phyloP scores from a whole-genome alignment of 1,139 yeast species.

The Geotrichum bryndzae region DNA sequence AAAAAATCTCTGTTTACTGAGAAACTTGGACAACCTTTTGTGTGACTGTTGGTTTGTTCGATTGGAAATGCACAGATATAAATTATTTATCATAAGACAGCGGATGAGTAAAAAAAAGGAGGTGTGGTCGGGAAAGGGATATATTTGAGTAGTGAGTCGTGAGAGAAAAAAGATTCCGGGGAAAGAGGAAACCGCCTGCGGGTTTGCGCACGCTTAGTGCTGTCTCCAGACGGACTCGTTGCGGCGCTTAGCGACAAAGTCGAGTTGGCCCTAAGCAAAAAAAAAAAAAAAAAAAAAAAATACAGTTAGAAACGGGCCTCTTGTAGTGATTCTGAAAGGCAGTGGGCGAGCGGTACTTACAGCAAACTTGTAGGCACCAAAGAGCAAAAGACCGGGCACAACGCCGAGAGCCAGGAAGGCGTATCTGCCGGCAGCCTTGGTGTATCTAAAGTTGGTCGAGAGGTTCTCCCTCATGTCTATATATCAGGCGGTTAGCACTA shows the following conservation, averaged over 20 bases:
- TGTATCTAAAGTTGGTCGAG: slow-evolving; percentile 32
- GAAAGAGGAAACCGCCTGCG: too few species aligned
- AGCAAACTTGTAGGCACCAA: slow-evolving; percentile 25
- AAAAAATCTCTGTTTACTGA: too few species aligned
- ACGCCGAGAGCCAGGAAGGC: slow-evolving; percentile 31
- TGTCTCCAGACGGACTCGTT: slow-evolving; percentile 29
- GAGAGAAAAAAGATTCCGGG: too few species aligned
- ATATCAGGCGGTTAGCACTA: slow-evolving; percentile 3
- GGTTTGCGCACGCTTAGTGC: not conserved
- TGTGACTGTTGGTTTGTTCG: not conserved
- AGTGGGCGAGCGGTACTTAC: slow-evolving; percentile 9
- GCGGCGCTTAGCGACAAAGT: slow-evolving; percentile 31
- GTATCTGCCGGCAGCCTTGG: slow-evolving; percentile 31
- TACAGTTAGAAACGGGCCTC: too few species aligned
- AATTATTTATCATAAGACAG: not conserved
- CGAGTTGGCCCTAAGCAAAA: slow-evolving; percentile 25
- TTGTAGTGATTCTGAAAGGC: not conserved
- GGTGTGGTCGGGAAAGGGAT: not conserved
- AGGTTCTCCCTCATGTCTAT: slow-evolving; percentile 32
- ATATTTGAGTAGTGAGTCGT: too few species aligned
- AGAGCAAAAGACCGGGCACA: slow-evolving; percentile 33
- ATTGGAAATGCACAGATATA: not conserved
- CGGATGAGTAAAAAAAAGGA: not conserved
- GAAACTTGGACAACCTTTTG: not conserved
- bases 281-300: not conserved